A percentile compares a stretch with the other conserved stretches of the same genome.
Evolutionary conservation across 2,329 filamentous ascomycete species (phyloP).

Genomic region (Xylaria sp.): DNA sequence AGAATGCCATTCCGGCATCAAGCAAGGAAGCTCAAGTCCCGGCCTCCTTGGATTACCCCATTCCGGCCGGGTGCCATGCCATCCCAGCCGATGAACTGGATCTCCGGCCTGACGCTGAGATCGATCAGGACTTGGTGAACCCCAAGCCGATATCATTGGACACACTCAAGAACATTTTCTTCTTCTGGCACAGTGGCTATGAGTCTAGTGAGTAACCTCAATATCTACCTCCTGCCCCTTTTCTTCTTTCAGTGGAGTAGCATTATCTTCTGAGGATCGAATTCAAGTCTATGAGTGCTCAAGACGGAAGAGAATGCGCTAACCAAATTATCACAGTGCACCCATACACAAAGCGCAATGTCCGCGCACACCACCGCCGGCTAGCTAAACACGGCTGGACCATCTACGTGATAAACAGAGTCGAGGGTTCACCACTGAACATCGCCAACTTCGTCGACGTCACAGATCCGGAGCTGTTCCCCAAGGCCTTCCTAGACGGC

Average conservation of each 20-base stretch:
- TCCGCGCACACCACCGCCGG: constrained; percentile 65
- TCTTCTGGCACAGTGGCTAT: constrained; percentile 67
- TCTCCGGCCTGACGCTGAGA: constrained; percentile 57
- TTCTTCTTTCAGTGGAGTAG: background rate
- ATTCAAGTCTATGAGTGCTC: background rate
- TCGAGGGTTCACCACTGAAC: constrained; percentile 58
- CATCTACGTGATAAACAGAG: constrained; percentile 62
- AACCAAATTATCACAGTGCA: constrained; percentile 52
- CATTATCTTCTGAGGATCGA: background rate
- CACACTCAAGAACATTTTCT: constrained; percentile 65
- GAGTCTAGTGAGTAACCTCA: constrained; percentile 44
- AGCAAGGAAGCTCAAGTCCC: constrained; percentile 33
- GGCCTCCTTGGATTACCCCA: constrained; percentile 44
- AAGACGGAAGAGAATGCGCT: background rate
- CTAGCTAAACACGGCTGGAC: constrained; percentile 63
- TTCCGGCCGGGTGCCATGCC: constrained; percentile 55
- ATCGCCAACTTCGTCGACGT: constrained; percentile 62
- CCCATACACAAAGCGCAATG: constrained; percentile 62
- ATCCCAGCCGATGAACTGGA: constrained; percentile 57
- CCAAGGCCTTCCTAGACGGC: constrained; percentile 61
- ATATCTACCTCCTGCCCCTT: too few species aligned
- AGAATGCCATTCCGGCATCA: constrained; percentile 27
- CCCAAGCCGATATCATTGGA: constrained; percentile 51
- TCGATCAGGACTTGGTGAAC: constrained; percentile 57
- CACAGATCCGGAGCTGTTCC: constrained; percentile 57